Base-by-base conservation (phyloP, 164 flowering plant species). In the Cinnamomum micranthum region DNA sequence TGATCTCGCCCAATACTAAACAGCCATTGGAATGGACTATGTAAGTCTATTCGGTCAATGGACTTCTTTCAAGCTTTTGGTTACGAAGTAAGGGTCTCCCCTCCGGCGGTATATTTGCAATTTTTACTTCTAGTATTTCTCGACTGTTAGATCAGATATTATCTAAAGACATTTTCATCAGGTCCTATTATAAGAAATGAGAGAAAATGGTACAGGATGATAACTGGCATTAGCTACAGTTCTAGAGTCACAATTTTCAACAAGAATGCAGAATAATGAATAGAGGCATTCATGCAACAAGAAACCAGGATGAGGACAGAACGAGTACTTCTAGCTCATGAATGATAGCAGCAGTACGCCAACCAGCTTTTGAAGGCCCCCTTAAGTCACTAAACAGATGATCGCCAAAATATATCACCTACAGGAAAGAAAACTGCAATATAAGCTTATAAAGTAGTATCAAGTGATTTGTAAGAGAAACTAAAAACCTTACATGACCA, bases 351-450 rank as follows among this genome's bases (percentile, higher is more conserved):
- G 99, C 98, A 76, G 99, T 93, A 71, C 94, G 92, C 98, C 99
- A 93, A 72, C 99, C 98, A 78, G 99, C 93, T 73, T 91, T 95
- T 66, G 98, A 89, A 77, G 99, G 99, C 41, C 99, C 97, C 83
- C 98, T 85, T 50, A 93, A 84, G 80, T 95, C 99, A 74, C 99
- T 95, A 77, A 95, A 93, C 68, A 93, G 83, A 84, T 95, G 99
- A 83, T 95, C 99, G 66, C 98, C 98, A 83, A 95, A 95, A 81
- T 95, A 95, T 74, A 95, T 95, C 74, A 95, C 99, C 98, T 95
- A 76, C 33, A 64, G 7, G 35, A 59, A 55, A 33, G 73, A 67
- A 27, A 51, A 35, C 58, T 69, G 59, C 19, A 33, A 70, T 25
- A 14, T 14, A 19, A 67, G 69, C 33, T 67, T 28, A 28, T 17